Evolutionary conservation across 208 protist species (phyloP).

Genomic region (Trichomonas gallinae): DNA sequence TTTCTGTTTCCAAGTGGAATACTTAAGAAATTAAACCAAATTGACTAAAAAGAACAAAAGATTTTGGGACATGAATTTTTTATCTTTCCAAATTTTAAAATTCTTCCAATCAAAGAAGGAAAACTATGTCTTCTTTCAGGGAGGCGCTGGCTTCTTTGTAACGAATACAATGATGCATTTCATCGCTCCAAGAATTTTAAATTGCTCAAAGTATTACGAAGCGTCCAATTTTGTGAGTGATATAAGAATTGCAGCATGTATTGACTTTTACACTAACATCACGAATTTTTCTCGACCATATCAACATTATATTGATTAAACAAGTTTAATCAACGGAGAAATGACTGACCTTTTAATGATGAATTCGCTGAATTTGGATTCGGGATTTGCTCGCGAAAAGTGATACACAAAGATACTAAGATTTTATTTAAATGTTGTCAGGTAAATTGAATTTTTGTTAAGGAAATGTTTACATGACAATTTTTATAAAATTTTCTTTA

Average conservation of each 20-base stretch:
- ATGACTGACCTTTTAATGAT: no score
- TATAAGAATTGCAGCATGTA: not conserved
- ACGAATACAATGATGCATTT: not conserved
- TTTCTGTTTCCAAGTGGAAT: not conserved
- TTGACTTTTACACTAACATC: not conserved
- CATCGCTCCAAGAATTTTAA: not conserved
- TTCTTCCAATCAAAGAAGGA: not conserved
- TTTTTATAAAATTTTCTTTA: no score
- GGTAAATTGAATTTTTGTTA: no score
- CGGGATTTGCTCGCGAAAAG: no score
- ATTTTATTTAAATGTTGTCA: no score
- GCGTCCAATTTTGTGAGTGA: not conserved
- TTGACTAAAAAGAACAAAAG: not conserved
- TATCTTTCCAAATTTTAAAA: not conserved
- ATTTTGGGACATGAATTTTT: not conserved
- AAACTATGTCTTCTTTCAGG: not conserved
- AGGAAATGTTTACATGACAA: no score
- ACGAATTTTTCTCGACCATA: not conserved
- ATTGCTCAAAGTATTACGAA: not conserved
- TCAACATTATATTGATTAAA: not conserved
- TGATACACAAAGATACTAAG: no score
- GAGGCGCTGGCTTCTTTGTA: not conserved
- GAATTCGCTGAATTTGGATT: no score
- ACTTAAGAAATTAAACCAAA: not conserved
- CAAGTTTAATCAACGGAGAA: not conserved